Base-by-base conservation (phyloP, 352 stramenopile species). In the Phytophthora idaei region DNA sequence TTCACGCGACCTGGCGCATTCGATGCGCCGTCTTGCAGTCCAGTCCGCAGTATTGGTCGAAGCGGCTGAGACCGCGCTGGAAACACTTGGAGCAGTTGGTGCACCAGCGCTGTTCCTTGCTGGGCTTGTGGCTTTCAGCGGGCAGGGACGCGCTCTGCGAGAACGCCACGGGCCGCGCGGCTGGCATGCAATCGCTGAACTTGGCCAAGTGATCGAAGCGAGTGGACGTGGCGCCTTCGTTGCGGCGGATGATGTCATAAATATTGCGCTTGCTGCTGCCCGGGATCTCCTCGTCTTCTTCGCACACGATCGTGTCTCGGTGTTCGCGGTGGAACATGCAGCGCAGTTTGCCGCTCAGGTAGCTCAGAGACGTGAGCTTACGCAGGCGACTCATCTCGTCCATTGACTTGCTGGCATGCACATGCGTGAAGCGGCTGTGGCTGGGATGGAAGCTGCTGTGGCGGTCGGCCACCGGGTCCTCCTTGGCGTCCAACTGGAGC, bases 61-160 rank as follows among this genome's bases (percentile, higher is more conserved):
- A 93, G 55, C 73, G 82, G 47, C 85, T 93, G 39, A 90, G 69
- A 1, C 76, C 76, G 14, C 81, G 79, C 61, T 89, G 83, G 61
- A 85, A 93, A 60, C 81, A 88, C 72, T 92, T 93, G 74, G 72
- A 79, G 65, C 85, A 93, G 67, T 93, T 93, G 21, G 74, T 77
- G 63, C 85, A 93, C 83, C 83, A 90, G 28, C 85, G 81, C 68
- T 87, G 78, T 52, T 91, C 85, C 48, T 85, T 88, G 51, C 76
- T 89, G 45, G 81, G 77, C 65, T 86, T 74, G 62, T 89, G 76
- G n/a, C 57, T 54, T 31, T 69, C 42, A 14, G 60, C 53, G 5
- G 59, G 50, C 31, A 73, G 55, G 9, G 64, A 71, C 27, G 50
- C 44, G 27, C 64, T 72, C 15, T 67, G 71, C 2, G 36, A 42